Percentiles rank a stretch among this genome's conserved stretches.
These are phyloP conservation scores for Fraxinus pennsylvanica DNA, from an alignment of 257 asterid species.

Conservation along the genomic window DNA sequence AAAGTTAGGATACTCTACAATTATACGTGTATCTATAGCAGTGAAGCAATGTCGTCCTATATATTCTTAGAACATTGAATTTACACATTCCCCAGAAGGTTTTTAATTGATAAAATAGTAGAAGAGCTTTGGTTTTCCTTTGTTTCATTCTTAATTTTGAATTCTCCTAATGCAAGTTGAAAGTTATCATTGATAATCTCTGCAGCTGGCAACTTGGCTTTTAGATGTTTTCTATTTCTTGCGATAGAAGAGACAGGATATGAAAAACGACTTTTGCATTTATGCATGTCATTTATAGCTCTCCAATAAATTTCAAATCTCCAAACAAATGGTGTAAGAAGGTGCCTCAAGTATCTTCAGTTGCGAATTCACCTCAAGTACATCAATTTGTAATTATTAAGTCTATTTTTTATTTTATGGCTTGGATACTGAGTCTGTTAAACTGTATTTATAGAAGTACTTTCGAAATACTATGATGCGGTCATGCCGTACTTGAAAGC, in stretches of 20 bases:
- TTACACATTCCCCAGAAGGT: conserved; percentile 42
- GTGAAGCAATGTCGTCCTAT: conserved; percentile 43
- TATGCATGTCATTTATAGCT: neutral
- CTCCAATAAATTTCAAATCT: no score
- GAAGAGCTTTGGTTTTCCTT: neutral
- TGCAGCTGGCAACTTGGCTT: neutral
- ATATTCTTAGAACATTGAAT: conserved; percentile 35
- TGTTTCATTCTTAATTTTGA: conserved; percentile 12
- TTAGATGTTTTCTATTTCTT: neutral
- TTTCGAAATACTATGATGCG: no score
- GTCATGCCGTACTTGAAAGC: no score
- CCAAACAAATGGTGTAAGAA: no score
- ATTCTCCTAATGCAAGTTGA: conserved; percentile 13
- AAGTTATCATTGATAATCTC: neutral
- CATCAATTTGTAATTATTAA: no score
- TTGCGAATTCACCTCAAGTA: no score
- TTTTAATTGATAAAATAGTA: conserved; percentile 53
- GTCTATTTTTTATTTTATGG: no score
- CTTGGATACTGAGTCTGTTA: no score
- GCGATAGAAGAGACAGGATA: neutral
- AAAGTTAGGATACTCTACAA: conserved; percentile 59
- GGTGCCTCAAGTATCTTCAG: no score
- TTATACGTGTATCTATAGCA: conserved; percentile 56
- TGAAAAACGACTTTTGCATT: neutral
- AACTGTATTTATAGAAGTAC: no score